Base-by-base conservation (phyloP, 2,329 filamentous ascomycete genomes). In the Botrytis galanthina region DNA sequence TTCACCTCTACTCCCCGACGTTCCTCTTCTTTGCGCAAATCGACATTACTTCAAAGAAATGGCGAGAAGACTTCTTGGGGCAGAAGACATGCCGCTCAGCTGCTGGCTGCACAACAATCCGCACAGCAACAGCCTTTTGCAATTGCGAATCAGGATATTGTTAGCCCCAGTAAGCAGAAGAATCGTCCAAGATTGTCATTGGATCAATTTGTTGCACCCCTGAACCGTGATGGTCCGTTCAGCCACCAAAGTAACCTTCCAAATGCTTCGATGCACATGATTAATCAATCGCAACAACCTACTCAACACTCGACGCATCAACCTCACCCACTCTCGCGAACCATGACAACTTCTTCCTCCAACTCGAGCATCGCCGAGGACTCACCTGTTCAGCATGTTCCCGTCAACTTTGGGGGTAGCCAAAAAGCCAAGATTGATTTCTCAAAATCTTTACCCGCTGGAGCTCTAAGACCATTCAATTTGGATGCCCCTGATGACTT, bases 261-360 rank as follows among this genome's bases (percentile, higher is more conserved):
- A 48, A 88, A 84, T 77, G 84, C 87, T n/a, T 87, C 87, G 51
- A 83, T 83, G 74, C 90, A 87, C 81, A 81, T 83, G 64, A 77
- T 86, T 66, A 87, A 85, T 68, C 78, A 78, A 35, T 74, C 78
- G 70, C 60, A 64, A 46, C 54, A 18, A 62, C 26, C 70, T 29
- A 75, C 78, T 67, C 51, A 57, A 39, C 57, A n/a, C 18, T 44
- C 37, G 9, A 75, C 81, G 3, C 86, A 87, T 75, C 88, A 90
- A 77, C 88, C 92, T 29, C 95, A 98, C 81, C 95, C 95, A 32
- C 86, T 98, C 35, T 97, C 95, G 10, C 90, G 94, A 75, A 93
- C 93, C 0, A 86, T 98, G 77, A 97, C 93, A 0, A 94, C 94
- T 5, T 97, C 94, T 0, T 95, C 93, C 1, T 97, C 94, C 3